Evolutionary conservation across 106 monocot genomes (phyloP), one percentile per base, ranked within the genome.

Genomic region (Acorus calamus): DNA sequence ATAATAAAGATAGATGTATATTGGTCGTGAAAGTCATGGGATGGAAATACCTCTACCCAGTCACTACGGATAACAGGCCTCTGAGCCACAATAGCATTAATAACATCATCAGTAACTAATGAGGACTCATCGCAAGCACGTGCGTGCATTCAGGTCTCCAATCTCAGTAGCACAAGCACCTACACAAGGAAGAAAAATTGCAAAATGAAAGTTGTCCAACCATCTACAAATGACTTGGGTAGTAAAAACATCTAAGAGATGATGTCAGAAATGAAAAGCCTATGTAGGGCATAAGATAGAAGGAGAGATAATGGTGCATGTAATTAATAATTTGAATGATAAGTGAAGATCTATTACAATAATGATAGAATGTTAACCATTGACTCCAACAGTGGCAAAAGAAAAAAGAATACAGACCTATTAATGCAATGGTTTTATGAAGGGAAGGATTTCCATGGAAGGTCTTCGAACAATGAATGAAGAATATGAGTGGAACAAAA

Each of bases 91-190:
- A 91, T 57, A 8, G 91, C 87, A 75, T 87, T 69, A 71, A 91
- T 71, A 67, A 96, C 66, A 70, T 83, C 87, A 51, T 14, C 42
- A 44, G 83, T 79, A 3, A 96, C 69, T 14, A 62, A 51, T 55
- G 87, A 85, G 43, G 76, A 80, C 14, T 87, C 84, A 6, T 78
- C 45, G 76, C 84, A 66, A 96, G 78, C 71, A 69, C 76, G 74
- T 96, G 80, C 42, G 96, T 96, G 67, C 87, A 91, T 7, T 83
- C 76, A 63, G 71, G 8, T 59, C 68, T 80, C 87, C 87, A 96
- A 7, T 78, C 48, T 50, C 66, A n/a, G 80, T 81, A 48, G 57
- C 54, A 65, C 4, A 62, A 62, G 80, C 91, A 83, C 96, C 96
- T 91, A 59, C 4, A 47, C 14, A 57, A 51, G 46, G 14, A 54